Base-by-base conservation (phyloP, 2,329 filamentous ascomycete genomes). In the Escovopsis sp. region DNA sequence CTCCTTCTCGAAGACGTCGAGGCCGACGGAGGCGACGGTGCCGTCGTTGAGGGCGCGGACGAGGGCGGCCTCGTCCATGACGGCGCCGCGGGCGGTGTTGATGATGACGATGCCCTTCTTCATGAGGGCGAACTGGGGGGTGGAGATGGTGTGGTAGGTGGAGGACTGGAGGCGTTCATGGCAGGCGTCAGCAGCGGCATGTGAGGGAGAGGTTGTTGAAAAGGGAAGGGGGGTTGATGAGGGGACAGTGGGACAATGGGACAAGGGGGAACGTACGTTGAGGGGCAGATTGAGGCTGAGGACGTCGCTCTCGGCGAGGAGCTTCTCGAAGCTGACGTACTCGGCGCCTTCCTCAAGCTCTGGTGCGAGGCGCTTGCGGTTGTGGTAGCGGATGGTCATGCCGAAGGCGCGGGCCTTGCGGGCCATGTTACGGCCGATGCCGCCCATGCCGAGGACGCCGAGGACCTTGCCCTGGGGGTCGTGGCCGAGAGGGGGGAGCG, bases 1-100 rank as follows among this genome's bases (percentile, higher is more conserved):
- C 55, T 92, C 84, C 27, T 86, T 65, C 52, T 92, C 84, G 49
- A 76, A 92, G 34, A 92, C 84, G 52, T 92, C 84, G 5, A 92
- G 65, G 2, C 84, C 84, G 12, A 65, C 76, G 10, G 73, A 78
- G 43, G 68, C 67, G 29, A 92, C 80, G 39, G 74, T 71, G 6
- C 83, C 82, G 13, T 61, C 66, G 15, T 78, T 68, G 2, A 92
- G 65, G 1, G 83, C 82, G 31, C 73, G 60, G 5, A 87, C 84
- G 7, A 92, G 70, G 2, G 83, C 84, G 6, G 66, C 76, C 56
- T 92, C 84, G 48, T 92, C 79, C 48, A 92, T 80, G 37, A 90
- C 74, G 21, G 81, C 81, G 17, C 84, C 84, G 14, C 84, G 76
- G 9, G 84, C 83, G 0, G 84, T 88, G 60, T 90, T 92, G 48